Conservation (phyloP, 164 flowering plant genomes). For the Umbilicus rupestris region DNA sequence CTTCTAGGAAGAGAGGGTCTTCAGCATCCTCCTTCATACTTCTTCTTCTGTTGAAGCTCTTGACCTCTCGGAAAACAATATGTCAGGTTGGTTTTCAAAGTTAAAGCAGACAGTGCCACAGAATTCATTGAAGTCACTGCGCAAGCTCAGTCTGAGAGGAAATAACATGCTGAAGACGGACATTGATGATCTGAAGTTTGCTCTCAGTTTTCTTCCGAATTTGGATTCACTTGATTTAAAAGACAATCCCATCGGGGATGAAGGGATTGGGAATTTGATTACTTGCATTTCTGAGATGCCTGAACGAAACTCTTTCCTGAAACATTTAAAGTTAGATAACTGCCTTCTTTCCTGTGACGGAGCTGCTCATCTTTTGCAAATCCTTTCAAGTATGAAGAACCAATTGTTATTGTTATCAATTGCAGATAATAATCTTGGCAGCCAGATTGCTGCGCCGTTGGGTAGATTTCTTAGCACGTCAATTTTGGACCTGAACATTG, state of each 20-base stretch:
- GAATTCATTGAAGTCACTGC: background rate
- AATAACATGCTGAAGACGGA: background rate
- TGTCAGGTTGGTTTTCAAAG: slow-evolving; percentile 4
- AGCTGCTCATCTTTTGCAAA: background rate
- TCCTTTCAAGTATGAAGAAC: background rate
- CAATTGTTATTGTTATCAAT: background rate
- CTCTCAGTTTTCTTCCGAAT: background rate
- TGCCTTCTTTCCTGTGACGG: background rate
- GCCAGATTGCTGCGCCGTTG: background rate
- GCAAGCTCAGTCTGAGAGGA: background rate
- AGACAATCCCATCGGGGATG: background rate
- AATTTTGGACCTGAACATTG: background rate
- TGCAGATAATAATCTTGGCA: slow-evolving; percentile 2
- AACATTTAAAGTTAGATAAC: background rate
- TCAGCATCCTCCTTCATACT: background rate
- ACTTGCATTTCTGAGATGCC: slow-evolving; percentile 1
- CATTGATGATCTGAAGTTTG: background rate
- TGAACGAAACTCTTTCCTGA: background rate
- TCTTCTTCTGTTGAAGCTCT: background rate
- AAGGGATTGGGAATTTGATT: background rate
- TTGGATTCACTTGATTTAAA: background rate
- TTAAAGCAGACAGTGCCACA: background rate
- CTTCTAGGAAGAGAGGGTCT: background rate
- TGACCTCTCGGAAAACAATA: background rate
- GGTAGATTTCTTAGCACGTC: background rate